phyloP scores from a whole-genome alignment of 805 yeast species.

The Hanseniaspora thailandica region DNA sequence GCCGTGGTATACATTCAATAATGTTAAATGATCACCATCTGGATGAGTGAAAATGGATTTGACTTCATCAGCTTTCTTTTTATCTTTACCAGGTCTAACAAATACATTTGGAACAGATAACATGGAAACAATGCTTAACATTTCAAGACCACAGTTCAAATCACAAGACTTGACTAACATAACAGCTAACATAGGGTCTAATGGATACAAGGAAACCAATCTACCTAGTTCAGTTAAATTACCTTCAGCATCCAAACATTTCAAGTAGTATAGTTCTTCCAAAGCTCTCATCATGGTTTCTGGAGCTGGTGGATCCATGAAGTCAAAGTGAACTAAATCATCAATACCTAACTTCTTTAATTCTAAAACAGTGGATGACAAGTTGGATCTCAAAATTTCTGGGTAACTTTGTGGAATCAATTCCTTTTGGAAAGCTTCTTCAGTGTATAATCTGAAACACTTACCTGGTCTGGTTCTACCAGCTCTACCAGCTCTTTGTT shows the following conservation, averaged over 20 bases:
- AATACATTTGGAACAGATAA: constrained; percentile 89
- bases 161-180: constrained; percentile 81
- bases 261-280: constrained; percentile 83
- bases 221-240: constrained; percentile 81
- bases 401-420: constrained; percentile 92
- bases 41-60: constrained; percentile 81
- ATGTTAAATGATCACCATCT: constrained; percentile 87
- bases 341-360: constrained; percentile 89
- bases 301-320: constrained; percentile 99
- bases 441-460: constrained; percentile 91
- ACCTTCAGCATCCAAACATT: constrained; percentile 87
- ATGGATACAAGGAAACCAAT: constrained; percentile 81
- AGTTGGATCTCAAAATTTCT: constrained; percentile 81
- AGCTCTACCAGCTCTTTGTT: constrained; percentile 99
- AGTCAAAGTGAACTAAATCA: constrained; percentile 93
- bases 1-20: constrained; percentile 77
- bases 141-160: constrained; percentile 77
- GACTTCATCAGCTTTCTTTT: constrained; percentile 82
- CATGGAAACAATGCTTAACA: constrained; percentile 78
- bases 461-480: constrained; percentile 99
- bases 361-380: constrained; percentile 84
- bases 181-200: constrained; percentile 91
- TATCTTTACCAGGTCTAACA: constrained; percentile 79
- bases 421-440: constrained; percentile 90
- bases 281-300: constrained; percentile 99